A percentile compares a stretch with the other conserved stretches of the same genome.
These are phyloP conservation scores for Neurospora hispaniola DNA, from an alignment of 495 filamentous ascomycete species.

Conservation along the genomic window DNA sequence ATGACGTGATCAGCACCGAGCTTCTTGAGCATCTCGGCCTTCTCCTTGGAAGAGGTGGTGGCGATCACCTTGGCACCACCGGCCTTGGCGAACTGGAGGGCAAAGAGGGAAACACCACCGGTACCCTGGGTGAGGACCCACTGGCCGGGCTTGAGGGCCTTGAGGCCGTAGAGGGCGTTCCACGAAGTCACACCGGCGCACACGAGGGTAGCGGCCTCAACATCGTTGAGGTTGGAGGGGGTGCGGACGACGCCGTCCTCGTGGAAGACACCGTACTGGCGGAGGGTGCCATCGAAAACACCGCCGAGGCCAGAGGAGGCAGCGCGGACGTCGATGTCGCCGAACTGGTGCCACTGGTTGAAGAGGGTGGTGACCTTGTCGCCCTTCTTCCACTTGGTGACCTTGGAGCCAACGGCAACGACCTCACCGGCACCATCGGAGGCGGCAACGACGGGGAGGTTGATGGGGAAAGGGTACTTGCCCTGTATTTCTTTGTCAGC, in stretches of 20 bases:
- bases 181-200: conserved; percentile 74
- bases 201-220: conserved; percentile 55
- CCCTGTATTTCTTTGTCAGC: conserved; percentile 31
- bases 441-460: conserved; percentile 49
- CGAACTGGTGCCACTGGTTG: conserved; percentile 65
- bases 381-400: conserved; percentile 56
- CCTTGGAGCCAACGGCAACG: conserved; percentile 54
- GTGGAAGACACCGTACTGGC: conserved; percentile 60
- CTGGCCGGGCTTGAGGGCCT: conserved; percentile 54
- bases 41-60: conserved; percentile 60
- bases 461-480: conserved; percentile 53
- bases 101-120: conserved; percentile 73
- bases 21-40: conserved; percentile 55
- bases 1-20: conserved; percentile 70
- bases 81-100: conserved; percentile 71
- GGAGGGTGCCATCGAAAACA: conserved; percentile 55
- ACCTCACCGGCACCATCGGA: conserved; percentile 77
- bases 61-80: conserved; percentile 73
- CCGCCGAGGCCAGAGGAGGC: conserved; percentile 56
- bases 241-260: conserved; percentile 58
- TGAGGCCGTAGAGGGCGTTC: conserved; percentile 72
- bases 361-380: conserved; percentile 68
- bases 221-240: conserved; percentile 49
- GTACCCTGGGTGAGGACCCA: conserved; percentile 70
- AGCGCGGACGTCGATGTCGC: conserved; percentile 35